These are phyloP conservation scores for Sporothrix euskadiensis DNA, from an alignment of 2,329 filamentous ascomycete genomes.

Conservation along the genomic window DNA sequence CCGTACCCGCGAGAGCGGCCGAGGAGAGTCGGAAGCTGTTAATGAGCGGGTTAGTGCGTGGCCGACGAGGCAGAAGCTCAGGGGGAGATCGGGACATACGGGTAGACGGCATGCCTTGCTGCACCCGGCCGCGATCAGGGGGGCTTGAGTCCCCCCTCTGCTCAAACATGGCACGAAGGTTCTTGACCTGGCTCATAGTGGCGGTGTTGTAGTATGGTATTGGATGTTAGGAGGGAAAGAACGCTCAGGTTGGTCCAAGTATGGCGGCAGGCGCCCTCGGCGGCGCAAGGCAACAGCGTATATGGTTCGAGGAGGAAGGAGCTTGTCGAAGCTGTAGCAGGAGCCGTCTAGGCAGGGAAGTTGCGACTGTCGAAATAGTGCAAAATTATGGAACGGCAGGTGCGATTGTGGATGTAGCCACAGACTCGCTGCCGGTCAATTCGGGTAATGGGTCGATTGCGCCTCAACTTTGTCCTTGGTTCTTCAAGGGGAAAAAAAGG, in stretches of 20 bases:
- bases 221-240: not conserved
- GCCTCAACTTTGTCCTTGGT: not conserved
- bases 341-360: slow-evolving; percentile 6
- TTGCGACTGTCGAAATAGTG: slow-evolving; percentile 5
- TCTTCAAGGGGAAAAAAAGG: not conserved
- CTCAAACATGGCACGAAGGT: slow-evolving; percentile 79
- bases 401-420: not conserved
- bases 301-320: slow-evolving; percentile 9
- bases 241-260: not conserved
- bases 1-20: slow-evolving; percentile 72
- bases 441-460: not conserved
- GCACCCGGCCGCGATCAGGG: slow-evolving; percentile 66
- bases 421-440: not conserved
- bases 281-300: slow-evolving; percentile 22
- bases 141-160: slow-evolving; percentile 66
- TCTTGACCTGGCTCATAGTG: slow-evolving; percentile 68
- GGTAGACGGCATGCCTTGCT: slow-evolving; percentile 48
- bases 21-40: slow-evolving; percentile 49
- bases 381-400: not conserved
- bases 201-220: slow-evolving; percentile 35
- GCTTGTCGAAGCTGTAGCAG: not conserved
- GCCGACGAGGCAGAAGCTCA: not conserved
- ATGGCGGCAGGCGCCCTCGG: slow-evolving; percentile 29
- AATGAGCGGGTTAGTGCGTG: not conserved
- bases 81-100: slow-evolving; percentile 40